These are phyloP conservation scores for Melanomma pulvis-pyrius DNA, from an alignment of 495 filamentous ascomycete species.

Conservation along the genomic window DNA sequence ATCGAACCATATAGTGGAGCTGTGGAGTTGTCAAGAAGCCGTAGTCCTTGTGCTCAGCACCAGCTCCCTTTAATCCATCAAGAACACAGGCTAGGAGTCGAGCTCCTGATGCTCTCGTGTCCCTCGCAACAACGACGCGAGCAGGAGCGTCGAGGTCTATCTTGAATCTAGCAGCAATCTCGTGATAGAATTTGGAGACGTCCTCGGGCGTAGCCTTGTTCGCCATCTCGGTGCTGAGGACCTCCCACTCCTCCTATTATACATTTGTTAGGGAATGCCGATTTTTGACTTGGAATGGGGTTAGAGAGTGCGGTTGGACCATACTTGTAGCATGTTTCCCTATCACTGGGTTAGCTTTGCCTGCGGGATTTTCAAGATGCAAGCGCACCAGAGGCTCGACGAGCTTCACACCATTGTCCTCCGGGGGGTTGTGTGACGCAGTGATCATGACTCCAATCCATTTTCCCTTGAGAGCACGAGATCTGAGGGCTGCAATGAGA, in stretches of 20 bases:
- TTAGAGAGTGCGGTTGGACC: constrained; percentile 6
- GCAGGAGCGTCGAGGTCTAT: constrained; percentile 71
- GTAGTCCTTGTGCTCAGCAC: constrained; percentile 74
- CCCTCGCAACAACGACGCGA: constrained; percentile 84
- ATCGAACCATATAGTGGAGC: constrained; percentile 93
- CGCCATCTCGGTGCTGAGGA: constrained; percentile 80
- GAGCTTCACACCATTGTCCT: constrained; percentile 97
- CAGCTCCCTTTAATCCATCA: constrained; percentile 74
- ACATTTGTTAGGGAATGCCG: constrained; percentile 15
- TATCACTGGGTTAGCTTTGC: constrained; percentile 41
- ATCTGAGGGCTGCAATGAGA: constrained; percentile 85
- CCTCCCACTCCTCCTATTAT: constrained; percentile 76
- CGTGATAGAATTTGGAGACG: constrained; percentile 72
- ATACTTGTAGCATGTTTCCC: constrained; percentile 94
- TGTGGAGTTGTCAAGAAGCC: constrained; percentile 93
- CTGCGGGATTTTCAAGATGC: background rate
- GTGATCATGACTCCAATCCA: constrained; percentile 99
- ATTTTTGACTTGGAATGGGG: constrained; percentile 11
- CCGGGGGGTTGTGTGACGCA: constrained; percentile 94
- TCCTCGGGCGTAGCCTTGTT: constrained; percentile 76
- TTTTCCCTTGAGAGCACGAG: constrained; percentile 82
- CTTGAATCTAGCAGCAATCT: constrained; percentile 70
- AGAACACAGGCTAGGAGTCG: constrained; percentile 75
- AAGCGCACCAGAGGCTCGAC: constrained; percentile 83
- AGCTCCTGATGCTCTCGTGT: constrained; percentile 90